Percentiles rank a stretch among this genome's conserved stretches.
Evolutionary conservation across 805 yeast species (phyloP).

Genomic region (Lipomyces chichibuensis): DNA sequence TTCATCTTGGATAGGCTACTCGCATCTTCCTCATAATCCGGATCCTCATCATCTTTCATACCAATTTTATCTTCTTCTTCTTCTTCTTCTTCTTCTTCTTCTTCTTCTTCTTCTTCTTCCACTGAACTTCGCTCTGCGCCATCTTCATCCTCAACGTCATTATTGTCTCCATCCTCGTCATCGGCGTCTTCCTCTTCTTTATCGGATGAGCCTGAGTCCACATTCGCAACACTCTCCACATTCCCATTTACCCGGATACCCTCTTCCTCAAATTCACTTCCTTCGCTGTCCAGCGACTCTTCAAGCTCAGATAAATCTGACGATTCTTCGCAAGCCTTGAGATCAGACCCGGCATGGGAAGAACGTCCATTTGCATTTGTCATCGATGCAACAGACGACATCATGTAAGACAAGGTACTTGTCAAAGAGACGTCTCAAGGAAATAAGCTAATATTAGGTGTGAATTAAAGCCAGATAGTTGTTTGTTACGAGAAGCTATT

Average conservation of each 20-base stretch:
- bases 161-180: neutral
- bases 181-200: neutral
- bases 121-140: too few relatives aligned
- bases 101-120: too few relatives aligned
- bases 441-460: neutral
- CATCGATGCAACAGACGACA: neutral
- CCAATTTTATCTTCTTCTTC: too few relatives aligned
- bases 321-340: constrained; percentile 10
- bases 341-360: neutral
- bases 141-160: constrained; percentile 25
- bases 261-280: neutral
- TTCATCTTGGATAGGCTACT: neutral
- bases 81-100: too few relatives aligned
- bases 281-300: constrained; percentile 13
- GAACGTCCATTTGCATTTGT: neutral
- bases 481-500: neutral
- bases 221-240: neutral
- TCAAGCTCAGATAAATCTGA: constrained; percentile 30
- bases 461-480: neutral
- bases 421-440: neutral
- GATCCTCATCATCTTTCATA: neutral
- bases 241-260: neutral
- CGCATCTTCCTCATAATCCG: constrained; percentile 9
- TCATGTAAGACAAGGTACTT: neutral
- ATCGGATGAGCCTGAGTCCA: neutral